phyloP scores from a whole-genome alignment of 83 land plant genomes.

The Picea abies region DNA sequence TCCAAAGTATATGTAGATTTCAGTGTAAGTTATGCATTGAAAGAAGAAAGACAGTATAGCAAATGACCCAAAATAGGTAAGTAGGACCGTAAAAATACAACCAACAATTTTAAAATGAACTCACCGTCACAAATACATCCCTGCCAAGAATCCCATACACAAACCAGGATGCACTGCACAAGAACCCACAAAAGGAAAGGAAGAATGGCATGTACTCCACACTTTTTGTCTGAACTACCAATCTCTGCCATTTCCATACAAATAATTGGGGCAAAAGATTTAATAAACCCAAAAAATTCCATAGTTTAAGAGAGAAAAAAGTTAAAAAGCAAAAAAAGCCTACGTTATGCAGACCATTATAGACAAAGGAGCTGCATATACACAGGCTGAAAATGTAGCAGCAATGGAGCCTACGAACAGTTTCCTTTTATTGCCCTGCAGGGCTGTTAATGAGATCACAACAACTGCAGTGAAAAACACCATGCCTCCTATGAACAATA shows the following conservation, averaged over 20 bases:
- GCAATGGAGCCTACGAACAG: neutral
- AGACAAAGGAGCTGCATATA: constrained; percentile 5
- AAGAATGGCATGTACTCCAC: constrained; percentile 8
- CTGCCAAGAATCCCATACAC: neutral
- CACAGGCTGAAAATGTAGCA: neutral
- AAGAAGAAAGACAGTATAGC: constrained; percentile 36
- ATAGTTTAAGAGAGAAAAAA: constrained; percentile 19
- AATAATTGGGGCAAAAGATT: too few relatives aligned
- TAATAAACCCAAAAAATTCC: constrained; percentile 8
- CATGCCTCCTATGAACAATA: neutral
- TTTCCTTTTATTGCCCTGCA: constrained; percentile 1
- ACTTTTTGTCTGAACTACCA: neutral
- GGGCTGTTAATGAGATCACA: neutral
- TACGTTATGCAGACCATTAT: neutral
- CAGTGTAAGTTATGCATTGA: neutral
- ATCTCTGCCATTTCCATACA: neutral
- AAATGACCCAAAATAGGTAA: constrained; percentile 33
- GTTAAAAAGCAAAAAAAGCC: too few relatives aligned
- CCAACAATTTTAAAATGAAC: too few relatives aligned
- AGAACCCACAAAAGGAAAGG: constrained; percentile 1
- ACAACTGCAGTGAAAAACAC: neutral
- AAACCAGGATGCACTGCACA: neutral
- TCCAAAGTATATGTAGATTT: too few relatives aligned
- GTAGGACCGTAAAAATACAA: too few relatives aligned
- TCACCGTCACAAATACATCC: constrained; percentile 3